Conservation (phyloP, 257 asterid genomes). For the Solanum habrochaites region DNA sequence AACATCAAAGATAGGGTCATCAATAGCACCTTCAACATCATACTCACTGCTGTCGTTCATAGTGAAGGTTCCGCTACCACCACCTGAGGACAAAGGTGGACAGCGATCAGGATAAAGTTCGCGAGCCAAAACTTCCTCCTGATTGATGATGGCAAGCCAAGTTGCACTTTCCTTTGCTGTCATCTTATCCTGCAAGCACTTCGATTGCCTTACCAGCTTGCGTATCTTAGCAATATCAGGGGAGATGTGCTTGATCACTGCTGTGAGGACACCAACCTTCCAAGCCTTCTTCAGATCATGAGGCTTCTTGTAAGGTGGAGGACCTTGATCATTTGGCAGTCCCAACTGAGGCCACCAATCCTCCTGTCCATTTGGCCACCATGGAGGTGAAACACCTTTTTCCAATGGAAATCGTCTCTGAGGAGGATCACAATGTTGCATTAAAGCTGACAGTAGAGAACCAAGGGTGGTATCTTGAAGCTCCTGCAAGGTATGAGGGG, state of each 20-base stretch:
- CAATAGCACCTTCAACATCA: conserved; percentile 33
- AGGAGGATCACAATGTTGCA: conserved; percentile 67
- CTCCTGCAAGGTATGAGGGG: conserved; percentile 52
- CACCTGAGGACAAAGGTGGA: conserved; percentile 21
- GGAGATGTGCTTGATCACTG: conserved; percentile 51
- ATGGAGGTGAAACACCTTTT: conserved; percentile 47
- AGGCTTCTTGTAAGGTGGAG: conserved; percentile 57
- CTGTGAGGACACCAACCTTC: conserved; percentile 56
- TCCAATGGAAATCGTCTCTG: conserved; percentile 53
- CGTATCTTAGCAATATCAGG: conserved; percentile 56
- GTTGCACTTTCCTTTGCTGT: conserved; percentile 65
- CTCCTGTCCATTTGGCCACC: conserved; percentile 58
- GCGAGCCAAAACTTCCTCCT: conserved; percentile 47
- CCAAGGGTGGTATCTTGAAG: conserved; percentile 63
- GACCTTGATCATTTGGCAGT: conserved; percentile 29
- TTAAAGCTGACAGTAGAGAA: conserved; percentile 41
- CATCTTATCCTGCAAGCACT: conserved; percentile 56
- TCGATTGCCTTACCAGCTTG: conserved; percentile 45
- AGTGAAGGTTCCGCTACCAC: conserved; percentile 20
- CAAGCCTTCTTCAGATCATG: conserved; percentile 59
- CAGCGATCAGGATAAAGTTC: conserved; percentile 41
- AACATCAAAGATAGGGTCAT: conserved; percentile 25
- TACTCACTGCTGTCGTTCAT: conserved; percentile 38
- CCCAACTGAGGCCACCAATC: conserved; percentile 67
- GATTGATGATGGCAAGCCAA: conserved; percentile 47